These are phyloP conservation scores for Epichloe baconii DNA, from an alignment of 2,329 filamentous ascomycete genomes.

Conservation along the genomic window DNA sequence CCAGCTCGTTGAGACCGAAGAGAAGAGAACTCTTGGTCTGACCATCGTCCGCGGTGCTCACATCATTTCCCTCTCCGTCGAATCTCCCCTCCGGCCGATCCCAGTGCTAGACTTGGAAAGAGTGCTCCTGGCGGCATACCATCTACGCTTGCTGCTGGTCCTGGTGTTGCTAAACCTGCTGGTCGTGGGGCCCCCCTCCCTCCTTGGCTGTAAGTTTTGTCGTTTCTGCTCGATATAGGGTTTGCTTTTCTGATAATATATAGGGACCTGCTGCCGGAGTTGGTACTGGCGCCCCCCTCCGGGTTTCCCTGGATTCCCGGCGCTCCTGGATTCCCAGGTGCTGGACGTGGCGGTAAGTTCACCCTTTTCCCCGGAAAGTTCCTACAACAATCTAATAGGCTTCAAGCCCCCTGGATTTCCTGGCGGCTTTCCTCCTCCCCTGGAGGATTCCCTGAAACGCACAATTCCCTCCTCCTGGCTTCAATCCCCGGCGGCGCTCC, in stretches of 20 bases:
- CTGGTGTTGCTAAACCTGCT: slow-evolving; percentile 81
- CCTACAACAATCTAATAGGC: slow-evolving; percentile 18
- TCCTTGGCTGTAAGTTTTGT: slow-evolving; percentile 55
- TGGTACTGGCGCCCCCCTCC: slow-evolving; percentile 55
- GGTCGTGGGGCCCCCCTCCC: slow-evolving; percentile 60
- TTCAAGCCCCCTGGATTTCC: slow-evolving; percentile 36
- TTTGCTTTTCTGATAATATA: slow-evolving; percentile 10
- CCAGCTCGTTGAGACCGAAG: slow-evolving; percentile 74
- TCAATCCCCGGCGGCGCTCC: slow-evolving; percentile 16
- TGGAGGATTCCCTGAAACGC: slow-evolving; percentile 25
- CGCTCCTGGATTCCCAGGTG: slow-evolving; percentile 30
- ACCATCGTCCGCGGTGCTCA: slow-evolving; percentile 90
- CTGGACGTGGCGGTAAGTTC: slow-evolving; percentile 42
- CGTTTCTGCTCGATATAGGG: not conserved
- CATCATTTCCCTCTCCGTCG: slow-evolving; percentile 88
- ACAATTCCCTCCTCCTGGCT: slow-evolving; percentile 7
- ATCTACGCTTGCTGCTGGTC: slow-evolving; percentile 64
- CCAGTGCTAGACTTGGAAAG: slow-evolving; percentile 76
- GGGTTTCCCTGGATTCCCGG: slow-evolving; percentile 40
- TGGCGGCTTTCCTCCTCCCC: slow-evolving; percentile 33
- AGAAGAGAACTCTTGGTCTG: slow-evolving; percentile 92
- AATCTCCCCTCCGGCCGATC: slow-evolving; percentile 93
- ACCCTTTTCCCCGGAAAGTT: slow-evolving; percentile 2
- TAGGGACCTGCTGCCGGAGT: slow-evolving; percentile 76
- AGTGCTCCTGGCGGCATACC: slow-evolving; percentile 54